Conservation (phyloP, 192 early-diverging fungal species). For the Neocallimastix lanati region DNA sequence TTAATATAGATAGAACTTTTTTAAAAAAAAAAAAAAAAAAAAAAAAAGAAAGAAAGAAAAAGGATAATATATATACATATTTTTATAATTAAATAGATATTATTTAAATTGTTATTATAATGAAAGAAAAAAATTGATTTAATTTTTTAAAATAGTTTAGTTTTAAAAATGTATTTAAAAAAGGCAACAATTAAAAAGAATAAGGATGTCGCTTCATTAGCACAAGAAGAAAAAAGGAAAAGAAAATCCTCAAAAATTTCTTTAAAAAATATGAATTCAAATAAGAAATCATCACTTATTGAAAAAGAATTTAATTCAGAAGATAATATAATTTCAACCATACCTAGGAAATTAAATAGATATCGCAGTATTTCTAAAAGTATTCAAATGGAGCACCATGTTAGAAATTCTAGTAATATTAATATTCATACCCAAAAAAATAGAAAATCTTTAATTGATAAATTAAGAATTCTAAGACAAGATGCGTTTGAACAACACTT, state of each 20-base stretch:
- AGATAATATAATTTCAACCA: neutral
- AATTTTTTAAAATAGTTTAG: no score
- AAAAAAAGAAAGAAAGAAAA: no score
- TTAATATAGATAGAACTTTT: no score
- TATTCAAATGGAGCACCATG: neutral
- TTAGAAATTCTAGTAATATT: neutral
- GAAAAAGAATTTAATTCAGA: neutral
- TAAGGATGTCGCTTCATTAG: neutral
- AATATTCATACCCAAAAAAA: neutral
- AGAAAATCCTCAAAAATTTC: neutral
- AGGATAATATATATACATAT: no score
- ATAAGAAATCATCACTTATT: neutral
- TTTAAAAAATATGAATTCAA: neutral
- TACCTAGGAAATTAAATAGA: neutral
- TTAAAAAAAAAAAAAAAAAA: no score
- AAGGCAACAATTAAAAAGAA: neutral
- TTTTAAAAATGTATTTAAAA: no score
- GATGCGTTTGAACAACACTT: slow-evolving; percentile 30
- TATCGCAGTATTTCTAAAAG: neutral
- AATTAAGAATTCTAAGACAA: slow-evolving; percentile 24
- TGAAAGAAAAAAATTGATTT: no score
- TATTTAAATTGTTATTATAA: no score
- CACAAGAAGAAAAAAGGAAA: neutral
- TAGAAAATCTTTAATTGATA: neutral
- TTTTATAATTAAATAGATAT: no score